Evolutionary conservation across 371 early-diverging fungal species (phyloP), one percentile per base, ranked within the genome.

Genomic region (Syncephalastrum monosporum): DNA sequence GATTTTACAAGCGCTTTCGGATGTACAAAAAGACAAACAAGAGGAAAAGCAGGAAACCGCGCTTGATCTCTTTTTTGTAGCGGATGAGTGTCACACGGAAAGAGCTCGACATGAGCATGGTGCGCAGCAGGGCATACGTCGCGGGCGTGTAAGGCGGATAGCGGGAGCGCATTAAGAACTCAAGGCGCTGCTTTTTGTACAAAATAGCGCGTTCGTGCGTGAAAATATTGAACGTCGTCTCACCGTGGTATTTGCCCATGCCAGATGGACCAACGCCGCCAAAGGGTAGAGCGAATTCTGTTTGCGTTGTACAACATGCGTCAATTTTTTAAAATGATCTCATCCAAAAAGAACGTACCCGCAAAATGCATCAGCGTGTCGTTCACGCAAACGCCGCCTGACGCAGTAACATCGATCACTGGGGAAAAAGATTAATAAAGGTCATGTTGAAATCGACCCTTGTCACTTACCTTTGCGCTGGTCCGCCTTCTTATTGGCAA

Each of bases 201-300:
- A 87, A 54, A 38, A 82, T 72, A 14, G 81, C 60, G 10, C 90
- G 72, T 52, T 83, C 79, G 55, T 93, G 91, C 6, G 88, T 81
- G 70, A 96, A 93, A 0, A 82, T 71, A 10, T 86, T 69, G 59
- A 94, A 91, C 4, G 92, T 89, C 56, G 71, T 67, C 47, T 77
- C 75, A 38, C 96, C 97, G 56, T 91, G 92, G 71, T 96, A 97
- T 13, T 64, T 65, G 47, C 98, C 98, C 70, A 90, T 83, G 16
- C 98, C 98, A 13, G 93, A 92, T 5, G 70, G 60, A 3, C 97
- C 97, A 8, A 88, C 83, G n/a, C 97, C 98, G 58, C 96, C 97
- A 71, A 96, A 96, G 29, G 97, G 97, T n/a, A 92, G 59, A 27
- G 65, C 55, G 38, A 77, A 68, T 56, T 85, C 88, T 75, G 21